These are phyloP conservation scores for Helotiales sp. DNA, from an alignment of 2,329 filamentous ascomycete genomes.

Conservation along the genomic window DNA sequence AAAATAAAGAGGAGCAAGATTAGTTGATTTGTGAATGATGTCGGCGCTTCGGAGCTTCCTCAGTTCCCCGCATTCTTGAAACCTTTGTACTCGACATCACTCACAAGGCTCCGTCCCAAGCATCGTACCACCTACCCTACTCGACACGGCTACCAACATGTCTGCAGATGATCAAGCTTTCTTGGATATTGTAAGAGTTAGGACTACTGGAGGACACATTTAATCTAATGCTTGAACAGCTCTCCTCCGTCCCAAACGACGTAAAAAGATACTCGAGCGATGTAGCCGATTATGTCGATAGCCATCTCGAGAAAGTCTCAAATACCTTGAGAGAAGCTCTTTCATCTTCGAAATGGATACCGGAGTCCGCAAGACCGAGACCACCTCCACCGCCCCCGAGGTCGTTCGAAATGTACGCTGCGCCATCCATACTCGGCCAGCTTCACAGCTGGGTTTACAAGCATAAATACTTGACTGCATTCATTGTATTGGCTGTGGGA, in stretches of 20 bases:
- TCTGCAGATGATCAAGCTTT: conserved; percentile 78
- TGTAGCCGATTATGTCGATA: conserved; percentile 78
- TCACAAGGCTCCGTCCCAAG: not conserved
- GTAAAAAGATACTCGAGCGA: conserved; percentile 69
- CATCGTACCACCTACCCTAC: not conserved
- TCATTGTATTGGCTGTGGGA: conserved; percentile 69
- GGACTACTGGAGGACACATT: not conserved
- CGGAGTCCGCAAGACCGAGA: conserved; percentile 62
- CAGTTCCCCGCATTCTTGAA: not conserved
- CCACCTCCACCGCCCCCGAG: conserved; percentile 45
- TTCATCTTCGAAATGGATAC: conserved; percentile 70
- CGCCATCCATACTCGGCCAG: conserved; percentile 44
- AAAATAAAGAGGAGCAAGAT: not conserved
- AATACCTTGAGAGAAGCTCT: conserved; percentile 68
- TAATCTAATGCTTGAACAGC: conserved; percentile 38
- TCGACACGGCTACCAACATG: conserved; percentile 53
- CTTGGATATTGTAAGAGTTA: conserved; percentile 66
- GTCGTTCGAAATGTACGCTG: conserved; percentile 32
- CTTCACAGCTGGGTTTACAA: conserved; percentile 69
- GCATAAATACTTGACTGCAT: conserved; percentile 73
- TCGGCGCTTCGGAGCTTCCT: not conserved
- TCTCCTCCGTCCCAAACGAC: conserved; percentile 61
- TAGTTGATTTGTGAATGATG: not conserved
- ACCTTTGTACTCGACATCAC: not conserved
- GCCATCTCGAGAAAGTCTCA: conserved; percentile 76